A percentile compares a stretch with the other conserved stretches of the same genome.
Conservation (phyloP, 2,329 filamentous ascomycete genomes). For the Pseudopithomyces chartarum region DNA sequence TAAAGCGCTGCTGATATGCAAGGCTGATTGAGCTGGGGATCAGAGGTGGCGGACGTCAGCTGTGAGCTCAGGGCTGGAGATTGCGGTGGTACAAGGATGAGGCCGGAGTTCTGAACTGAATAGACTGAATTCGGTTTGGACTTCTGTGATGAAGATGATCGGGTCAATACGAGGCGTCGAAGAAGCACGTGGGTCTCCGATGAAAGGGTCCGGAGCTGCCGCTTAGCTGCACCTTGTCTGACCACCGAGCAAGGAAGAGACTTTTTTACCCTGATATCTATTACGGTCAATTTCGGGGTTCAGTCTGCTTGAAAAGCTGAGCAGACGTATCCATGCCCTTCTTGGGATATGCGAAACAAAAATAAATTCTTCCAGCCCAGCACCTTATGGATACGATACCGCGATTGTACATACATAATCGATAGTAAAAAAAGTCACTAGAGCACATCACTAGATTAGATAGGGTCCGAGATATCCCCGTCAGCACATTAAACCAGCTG, state of each 20-base stretch:
- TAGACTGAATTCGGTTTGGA: not conserved
- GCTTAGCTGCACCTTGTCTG: not conserved
- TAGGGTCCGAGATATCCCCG: too few relatives aligned
- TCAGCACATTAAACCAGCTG: too few relatives aligned
- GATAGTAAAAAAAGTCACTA: too few relatives aligned
- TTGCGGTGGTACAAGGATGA: constrained; percentile 1
- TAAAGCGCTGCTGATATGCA: not conserved
- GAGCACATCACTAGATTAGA: too few relatives aligned
- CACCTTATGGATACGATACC: too few relatives aligned
- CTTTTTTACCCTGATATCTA: not conserved
- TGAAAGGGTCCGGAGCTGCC: not conserved
- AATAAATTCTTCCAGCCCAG: too few relatives aligned
- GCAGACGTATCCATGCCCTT: too few relatives aligned
- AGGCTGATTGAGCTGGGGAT: not conserved
- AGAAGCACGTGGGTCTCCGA: constrained; percentile 1
- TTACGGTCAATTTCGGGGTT: not conserved
- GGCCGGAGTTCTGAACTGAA: not conserved
- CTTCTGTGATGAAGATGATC: not conserved
- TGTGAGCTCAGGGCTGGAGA: not conserved
- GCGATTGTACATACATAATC: too few relatives aligned
- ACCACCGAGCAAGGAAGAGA: not conserved
- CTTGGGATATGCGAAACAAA: too few relatives aligned
- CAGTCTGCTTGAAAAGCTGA: too few relatives aligned
- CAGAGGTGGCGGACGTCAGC: not conserved
- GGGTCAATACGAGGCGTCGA: not conserved